A percentile compares a stretch with the other conserved stretches of the same genome.
These are phyloP conservation scores for Leccinellum albellum DNA, from an alignment of 768 basidiomycete species.

Conservation along the genomic window DNA sequence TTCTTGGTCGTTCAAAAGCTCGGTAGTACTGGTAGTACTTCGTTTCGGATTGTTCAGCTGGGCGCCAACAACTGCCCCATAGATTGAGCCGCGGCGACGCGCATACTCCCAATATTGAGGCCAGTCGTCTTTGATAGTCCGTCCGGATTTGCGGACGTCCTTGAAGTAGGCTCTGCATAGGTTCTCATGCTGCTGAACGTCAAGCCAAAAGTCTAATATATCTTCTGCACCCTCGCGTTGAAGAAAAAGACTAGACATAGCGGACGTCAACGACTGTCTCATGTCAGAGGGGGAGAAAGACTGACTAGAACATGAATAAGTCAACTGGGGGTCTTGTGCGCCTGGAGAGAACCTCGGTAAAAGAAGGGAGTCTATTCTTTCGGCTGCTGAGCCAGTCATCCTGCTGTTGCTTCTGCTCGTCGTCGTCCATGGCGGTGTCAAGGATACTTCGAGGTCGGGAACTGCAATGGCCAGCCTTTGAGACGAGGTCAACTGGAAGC, in stretches of 20 bases:
- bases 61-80: slow-evolving; percentile 83
- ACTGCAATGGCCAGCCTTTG: slow-evolving; percentile 15
- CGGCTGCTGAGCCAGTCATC: slow-evolving; percentile 74
- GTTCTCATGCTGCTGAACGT: slow-evolving; percentile 99
- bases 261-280: slow-evolving; percentile 3
- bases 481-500: slow-evolving; percentile 20
- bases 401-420: slow-evolving; percentile 49
- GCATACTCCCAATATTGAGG: slow-evolving; percentile 98
- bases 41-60: slow-evolving; percentile 62
- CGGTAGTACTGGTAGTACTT: slow-evolving; percentile 78
- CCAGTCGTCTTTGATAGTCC: slow-evolving; percentile 94
- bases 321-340: slow-evolving; percentile 93
- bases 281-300: slow-evolving; percentile 20
- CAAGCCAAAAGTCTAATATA: slow-evolving; percentile 97
- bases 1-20: slow-evolving; percentile 66
- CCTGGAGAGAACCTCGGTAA: slow-evolving; percentile 86
- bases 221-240: slow-evolving; percentile 96
- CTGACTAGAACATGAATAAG: slow-evolving; percentile 98
- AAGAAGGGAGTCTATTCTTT: slow-evolving; percentile 78
- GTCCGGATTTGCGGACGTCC: slow-evolving; percentile 92
- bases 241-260: slow-evolving; percentile 71
- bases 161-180: slow-evolving; percentile 99
- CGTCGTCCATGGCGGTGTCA: slow-evolving; percentile 45
- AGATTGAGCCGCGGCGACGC: slow-evolving; percentile 86
- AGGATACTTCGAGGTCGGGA: slow-evolving; percentile 3